These are phyloP conservation scores for Nadsonia commutata DNA, from an alignment of 1,139 yeast species.

Conservation along the genomic window DNA sequence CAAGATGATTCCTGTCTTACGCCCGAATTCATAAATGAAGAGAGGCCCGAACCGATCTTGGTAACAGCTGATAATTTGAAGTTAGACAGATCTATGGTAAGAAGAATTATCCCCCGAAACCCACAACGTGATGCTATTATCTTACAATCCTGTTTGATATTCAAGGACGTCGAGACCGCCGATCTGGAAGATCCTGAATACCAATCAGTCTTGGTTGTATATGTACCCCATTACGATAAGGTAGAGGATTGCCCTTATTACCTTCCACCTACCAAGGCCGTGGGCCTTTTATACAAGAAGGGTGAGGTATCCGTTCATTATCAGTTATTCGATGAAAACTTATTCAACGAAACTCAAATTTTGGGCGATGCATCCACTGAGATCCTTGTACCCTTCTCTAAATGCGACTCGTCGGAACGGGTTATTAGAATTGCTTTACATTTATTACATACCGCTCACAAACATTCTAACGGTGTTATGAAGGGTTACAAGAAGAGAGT, in stretches of 20 bases:
- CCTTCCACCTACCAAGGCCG: conserved; percentile 68
- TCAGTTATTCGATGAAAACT: conserved; percentile 38
- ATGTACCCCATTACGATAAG: conserved; percentile 54
- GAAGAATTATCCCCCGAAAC: conserved; percentile 78
- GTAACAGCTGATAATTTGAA: conserved; percentile 30
- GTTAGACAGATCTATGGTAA: conserved; percentile 41
- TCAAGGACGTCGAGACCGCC: conserved; percentile 13
- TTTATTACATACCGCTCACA: conserved; percentile 60
- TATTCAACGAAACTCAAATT: conserved; percentile 8
- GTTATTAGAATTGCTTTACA: conserved; percentile 70
- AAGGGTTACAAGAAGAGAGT: conserved; percentile 82
- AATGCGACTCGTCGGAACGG: conserved; percentile 32
- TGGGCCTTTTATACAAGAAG: conserved; percentile 51
- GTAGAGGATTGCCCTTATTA: conserved; percentile 72
- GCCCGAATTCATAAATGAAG: conserved; percentile 27
- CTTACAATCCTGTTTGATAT: conserved; percentile 67
- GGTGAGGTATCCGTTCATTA: conserved; percentile 60
- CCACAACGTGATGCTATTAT: conserved; percentile 73
- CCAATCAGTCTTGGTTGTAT: conserved; percentile 39
- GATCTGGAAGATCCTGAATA: conserved; percentile 10
- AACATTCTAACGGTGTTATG: conserved; percentile 73
- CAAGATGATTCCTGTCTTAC: conserved; percentile 9
- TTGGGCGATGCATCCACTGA: neutral
- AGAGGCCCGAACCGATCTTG: conserved; percentile 38
- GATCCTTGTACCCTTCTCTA: conserved; percentile 3